Percentiles rank a stretch among this genome's conserved stretches.
phyloP scores from a whole-genome alignment of 2,329 filamentous ascomycete genomes.

The Colletotrichum navitas region DNA sequence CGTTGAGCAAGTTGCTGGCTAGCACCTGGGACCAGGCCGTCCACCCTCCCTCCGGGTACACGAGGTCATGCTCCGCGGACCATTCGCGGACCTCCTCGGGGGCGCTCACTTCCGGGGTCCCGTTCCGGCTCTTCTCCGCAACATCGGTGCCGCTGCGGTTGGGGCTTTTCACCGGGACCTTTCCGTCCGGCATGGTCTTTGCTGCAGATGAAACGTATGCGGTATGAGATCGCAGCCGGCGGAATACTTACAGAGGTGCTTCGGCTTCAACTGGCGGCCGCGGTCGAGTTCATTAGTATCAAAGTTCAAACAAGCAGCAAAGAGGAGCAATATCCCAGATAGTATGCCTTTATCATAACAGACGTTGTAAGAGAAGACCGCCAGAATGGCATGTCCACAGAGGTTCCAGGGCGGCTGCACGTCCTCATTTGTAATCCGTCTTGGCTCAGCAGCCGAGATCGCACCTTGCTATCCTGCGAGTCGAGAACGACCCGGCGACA shows the following conservation, averaged over 20 bases:
- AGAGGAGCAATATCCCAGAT: neutral
- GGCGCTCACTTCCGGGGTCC: neutral
- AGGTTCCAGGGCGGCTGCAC: slow-evolving; percentile 1
- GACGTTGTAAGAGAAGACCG: neutral
- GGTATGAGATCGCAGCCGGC: neutral
- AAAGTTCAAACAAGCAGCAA: neutral
- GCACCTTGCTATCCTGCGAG: slow-evolving; percentile 3
- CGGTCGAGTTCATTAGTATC: neutral
- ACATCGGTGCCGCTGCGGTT: neutral
- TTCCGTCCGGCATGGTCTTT: slow-evolving; percentile 8
- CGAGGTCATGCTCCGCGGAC: slow-evolving; percentile 37
- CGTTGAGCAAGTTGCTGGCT: slow-evolving; percentile 61
- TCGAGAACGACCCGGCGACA: neutral
- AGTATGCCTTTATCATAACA: neutral
- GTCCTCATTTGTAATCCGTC: slow-evolving; percentile 18
- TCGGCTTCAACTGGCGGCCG: neutral
- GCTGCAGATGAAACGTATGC: neutral
- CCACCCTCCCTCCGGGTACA: slow-evolving; percentile 59
- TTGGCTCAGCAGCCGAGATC: slow-evolving; percentile 14
- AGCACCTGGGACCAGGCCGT: slow-evolving; percentile 65
- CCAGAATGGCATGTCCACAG: neutral
- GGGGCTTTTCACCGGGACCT: neutral
- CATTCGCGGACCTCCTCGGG: slow-evolving; percentile 18
- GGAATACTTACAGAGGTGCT: neutral
- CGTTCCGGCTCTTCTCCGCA: neutral